Base-by-base conservation (phyloP, 2,329 filamentous ascomycete species). In the Rachicladosporium sp. region DNA sequence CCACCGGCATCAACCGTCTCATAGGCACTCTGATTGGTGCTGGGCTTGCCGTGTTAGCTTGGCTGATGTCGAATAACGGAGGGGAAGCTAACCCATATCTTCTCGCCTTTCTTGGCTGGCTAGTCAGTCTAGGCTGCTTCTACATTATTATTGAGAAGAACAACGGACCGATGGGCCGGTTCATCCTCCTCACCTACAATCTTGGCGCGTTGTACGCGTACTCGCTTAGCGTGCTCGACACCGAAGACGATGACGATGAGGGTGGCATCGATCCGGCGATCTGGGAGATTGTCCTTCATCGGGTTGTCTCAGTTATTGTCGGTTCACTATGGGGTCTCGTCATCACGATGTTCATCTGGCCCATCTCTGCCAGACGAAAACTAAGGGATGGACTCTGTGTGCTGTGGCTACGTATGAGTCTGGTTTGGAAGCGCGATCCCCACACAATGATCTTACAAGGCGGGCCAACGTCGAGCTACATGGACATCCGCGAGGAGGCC, bases 341-440 rank as follows among this genome's bases (percentile, higher is more conserved):
- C 37, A 74, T 96, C 45, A 95, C 88, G 36, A 76, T 89, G 43
- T 56, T 93, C 36, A 79, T 98, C 47, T 96, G 88, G 85, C 91
- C 91, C 6, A 93, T 95, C 46, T 91, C 86, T 27, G 91, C 87
- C 2, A 75, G 91, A 33, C 71, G 74, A 46, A 93, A 93, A 62
- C 79, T 96, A 52, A 86, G 91, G 54, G 81, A 93, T 52, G 89
- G 89, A 2, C 70, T 95, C 8, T 84, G 85, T 21, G 70, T 94
- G n/a, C 68, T 98, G 9, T 96, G 91, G 74, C 71, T 98, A 5
- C 84, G 93, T 43, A 88, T 98, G 78, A 85, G 87, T 10, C 71
- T 98, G 29, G 88, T 96, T 48, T 98, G 91, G 91, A 93, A 89
- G 63, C 78, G 88, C 33, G 89, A 93, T 6, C 91, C 91, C 0